Evolutionary conservation across 2,329 filamentous ascomycete species (phyloP).

Genomic region (Colletotrichum somersetense): DNA sequence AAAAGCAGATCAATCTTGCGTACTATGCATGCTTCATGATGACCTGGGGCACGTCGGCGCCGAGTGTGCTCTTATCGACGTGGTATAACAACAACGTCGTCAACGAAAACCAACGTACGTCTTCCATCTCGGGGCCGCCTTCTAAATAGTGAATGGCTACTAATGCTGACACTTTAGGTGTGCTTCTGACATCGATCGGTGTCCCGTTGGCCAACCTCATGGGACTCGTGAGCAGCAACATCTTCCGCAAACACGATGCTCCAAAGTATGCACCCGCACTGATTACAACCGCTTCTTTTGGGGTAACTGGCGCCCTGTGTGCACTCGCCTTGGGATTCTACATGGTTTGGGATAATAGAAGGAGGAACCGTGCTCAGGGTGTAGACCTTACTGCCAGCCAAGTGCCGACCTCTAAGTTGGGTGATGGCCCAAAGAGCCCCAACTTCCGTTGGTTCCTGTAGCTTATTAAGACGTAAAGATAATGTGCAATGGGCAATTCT

Average conservation of each 20-base stretch:
- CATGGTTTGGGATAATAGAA: constrained; percentile 69
- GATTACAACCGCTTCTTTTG: constrained; percentile 74
- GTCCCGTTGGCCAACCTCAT: constrained; percentile 83
- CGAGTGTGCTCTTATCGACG: constrained; percentile 75
- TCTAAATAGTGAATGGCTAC: not conserved
- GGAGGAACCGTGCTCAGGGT: constrained; percentile 67
- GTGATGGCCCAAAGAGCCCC: constrained; percentile 60
- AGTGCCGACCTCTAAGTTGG: constrained; percentile 63
- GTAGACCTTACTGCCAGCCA: constrained; percentile 59
- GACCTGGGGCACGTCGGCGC: constrained; percentile 83
- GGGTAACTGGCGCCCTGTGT: constrained; percentile 66
- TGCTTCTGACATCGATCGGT: constrained; percentile 64
- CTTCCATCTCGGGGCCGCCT: too few species aligned
- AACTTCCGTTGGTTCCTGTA: constrained; percentile 66
- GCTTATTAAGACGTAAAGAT: not conserved
- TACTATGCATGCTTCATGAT: constrained; percentile 80
- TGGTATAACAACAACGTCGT: constrained; percentile 87
- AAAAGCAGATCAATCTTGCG: constrained; percentile 58
- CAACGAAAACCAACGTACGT: constrained; percentile 78
- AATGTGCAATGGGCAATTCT: not conserved
- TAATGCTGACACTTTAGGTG: not conserved
- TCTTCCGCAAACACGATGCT: constrained; percentile 73
- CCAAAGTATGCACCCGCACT: constrained; percentile 77
- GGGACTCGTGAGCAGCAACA: constrained; percentile 77
- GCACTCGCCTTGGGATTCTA: constrained; percentile 13